phyloP scores from a whole-genome alignment of 192 early-diverging fungal genomes.

The Phycomyces nitens region DNA sequence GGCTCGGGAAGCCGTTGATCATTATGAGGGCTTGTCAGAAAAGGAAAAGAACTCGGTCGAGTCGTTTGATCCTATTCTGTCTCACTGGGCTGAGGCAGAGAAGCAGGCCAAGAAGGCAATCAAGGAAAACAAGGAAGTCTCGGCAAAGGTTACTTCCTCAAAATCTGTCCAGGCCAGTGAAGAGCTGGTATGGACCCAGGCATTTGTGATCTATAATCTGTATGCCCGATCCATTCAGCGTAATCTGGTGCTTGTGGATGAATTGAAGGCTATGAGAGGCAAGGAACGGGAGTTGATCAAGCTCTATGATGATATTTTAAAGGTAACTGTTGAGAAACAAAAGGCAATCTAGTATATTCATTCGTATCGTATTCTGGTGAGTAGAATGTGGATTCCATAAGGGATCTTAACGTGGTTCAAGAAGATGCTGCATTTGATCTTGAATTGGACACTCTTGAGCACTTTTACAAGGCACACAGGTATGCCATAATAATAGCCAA shows the following conservation, averaged over 20 bases:
- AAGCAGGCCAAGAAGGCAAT: slow-evolving; percentile 56
- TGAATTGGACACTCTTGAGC: slow-evolving; percentile 45
- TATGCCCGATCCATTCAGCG: slow-evolving; percentile 54
- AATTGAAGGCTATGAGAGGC: slow-evolving; percentile 38
- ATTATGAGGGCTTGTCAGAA: slow-evolving; percentile 18
- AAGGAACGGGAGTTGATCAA: slow-evolving; percentile 63
- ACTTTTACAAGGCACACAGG: slow-evolving; percentile 57
- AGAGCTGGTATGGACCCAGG: slow-evolving; percentile 51
- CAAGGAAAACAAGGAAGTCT: slow-evolving; percentile 59
- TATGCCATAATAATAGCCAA: too few relatives aligned
- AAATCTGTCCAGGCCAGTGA: slow-evolving; percentile 59
- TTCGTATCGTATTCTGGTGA: neutral
- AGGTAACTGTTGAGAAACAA: slow-evolving; percentile 44
- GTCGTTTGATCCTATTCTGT: slow-evolving; percentile 52
- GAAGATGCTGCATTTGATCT: slow-evolving; percentile 42
- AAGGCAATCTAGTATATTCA: too few relatives aligned
- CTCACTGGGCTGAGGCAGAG: slow-evolving; percentile 58
- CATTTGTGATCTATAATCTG: slow-evolving; percentile 56
- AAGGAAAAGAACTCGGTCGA: slow-evolving; percentile 39
- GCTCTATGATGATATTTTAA: slow-evolving; percentile 58
- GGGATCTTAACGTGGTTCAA: slow-evolving; percentile 50
- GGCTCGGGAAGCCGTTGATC: slow-evolving; percentile 39
- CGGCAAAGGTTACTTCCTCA: slow-evolving; percentile 65
- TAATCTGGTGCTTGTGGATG: slow-evolving; percentile 46
- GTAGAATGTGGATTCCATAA: slow-evolving; percentile 53